Evolutionary conservation across 2,329 filamentous ascomycete species (phyloP), one percentile per base, ranked within the genome.

Genomic region (Penicillium sp.): DNA sequence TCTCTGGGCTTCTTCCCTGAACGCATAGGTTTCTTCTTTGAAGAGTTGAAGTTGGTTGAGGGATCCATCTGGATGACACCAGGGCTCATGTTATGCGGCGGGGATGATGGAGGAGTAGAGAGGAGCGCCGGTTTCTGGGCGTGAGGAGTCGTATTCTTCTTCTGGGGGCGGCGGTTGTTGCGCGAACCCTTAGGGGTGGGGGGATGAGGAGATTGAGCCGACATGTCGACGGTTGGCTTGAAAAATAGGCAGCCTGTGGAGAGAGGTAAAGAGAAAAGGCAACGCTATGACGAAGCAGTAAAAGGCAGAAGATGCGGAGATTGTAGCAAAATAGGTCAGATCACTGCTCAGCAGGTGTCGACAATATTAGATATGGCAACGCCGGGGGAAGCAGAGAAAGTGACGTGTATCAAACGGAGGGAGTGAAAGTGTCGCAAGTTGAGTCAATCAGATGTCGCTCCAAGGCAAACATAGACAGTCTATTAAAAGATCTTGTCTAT

Each of bases 241-340:
- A 78, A 76, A 80, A 80, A 81, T 81, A 80, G 70, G 73, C 77
- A 79, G 77, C 77, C 78, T 48, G 71, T 68, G 63, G 63, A 65
- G 55, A 63, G 25, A 70, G 64, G 62, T 69, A 67, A 62, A 64
- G 55, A 64, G 41, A 56, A 63, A 66, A 59, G 59, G 52, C 57
- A 35, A 62, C 59, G 64, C 61, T 64, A 59, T 63, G 58, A 59
- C 51, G 59, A 51, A 61, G 52, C 55, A 57, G 41, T 52, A 63
- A 60, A 64, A 33, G 40, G 54, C 47, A 43, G 31, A 51, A 50
- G 62, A 63, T 62, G 67, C 63, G 52, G 57, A 67, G 59, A 64
- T 58, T 54, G 50, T 58, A 43, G 56, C 54, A 56, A 56, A 61
- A 64, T 58, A 58, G 58, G 58, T 64, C 63, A 64, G 60, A 65